Evolutionary conservation across 2,329 filamentous ascomycete genomes (phyloP).

Genomic region (Ophiostoma sp.): DNA sequence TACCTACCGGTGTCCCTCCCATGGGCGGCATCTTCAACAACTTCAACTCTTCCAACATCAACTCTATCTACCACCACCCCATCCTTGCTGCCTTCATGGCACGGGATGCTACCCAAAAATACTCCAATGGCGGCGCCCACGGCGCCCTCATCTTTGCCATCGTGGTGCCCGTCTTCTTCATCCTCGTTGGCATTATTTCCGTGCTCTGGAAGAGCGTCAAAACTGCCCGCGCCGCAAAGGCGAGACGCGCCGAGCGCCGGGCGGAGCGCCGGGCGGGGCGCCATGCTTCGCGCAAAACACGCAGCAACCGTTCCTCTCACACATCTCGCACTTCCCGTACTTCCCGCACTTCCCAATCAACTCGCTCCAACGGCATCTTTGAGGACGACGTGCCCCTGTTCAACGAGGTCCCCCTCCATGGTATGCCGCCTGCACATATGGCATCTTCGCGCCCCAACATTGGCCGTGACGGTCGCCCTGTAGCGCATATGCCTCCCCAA

Average conservation of each 20-base stretch:
- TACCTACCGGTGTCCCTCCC: neutral
- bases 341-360: neutral
- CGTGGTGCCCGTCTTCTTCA: neutral
- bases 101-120: neutral
- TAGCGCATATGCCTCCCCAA: neutral
- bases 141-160: conserved; percentile 3
- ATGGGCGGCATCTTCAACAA: conserved; percentile 8
- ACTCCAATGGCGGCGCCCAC: neutral
- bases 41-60: neutral
- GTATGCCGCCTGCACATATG: neutral
- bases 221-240: neutral
- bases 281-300: too few relatives aligned
- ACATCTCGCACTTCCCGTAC: neutral
- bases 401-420: neutral
- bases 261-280: neutral
- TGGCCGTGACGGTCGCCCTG: neutral
- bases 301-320: neutral
- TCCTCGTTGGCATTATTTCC: neutral
- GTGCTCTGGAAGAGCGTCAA: neutral
- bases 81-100: neutral
- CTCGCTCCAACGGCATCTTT: neutral
- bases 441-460: neutral
- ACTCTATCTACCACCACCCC: neutral
- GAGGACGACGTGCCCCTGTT: neutral
- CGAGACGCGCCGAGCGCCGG: neutral